Percentiles rank a stretch among this genome's conserved stretches.
Evolutionary conservation across 2,329 filamentous ascomycete species (phyloP).

Genomic region (Apiospora malaysiana): DNA sequence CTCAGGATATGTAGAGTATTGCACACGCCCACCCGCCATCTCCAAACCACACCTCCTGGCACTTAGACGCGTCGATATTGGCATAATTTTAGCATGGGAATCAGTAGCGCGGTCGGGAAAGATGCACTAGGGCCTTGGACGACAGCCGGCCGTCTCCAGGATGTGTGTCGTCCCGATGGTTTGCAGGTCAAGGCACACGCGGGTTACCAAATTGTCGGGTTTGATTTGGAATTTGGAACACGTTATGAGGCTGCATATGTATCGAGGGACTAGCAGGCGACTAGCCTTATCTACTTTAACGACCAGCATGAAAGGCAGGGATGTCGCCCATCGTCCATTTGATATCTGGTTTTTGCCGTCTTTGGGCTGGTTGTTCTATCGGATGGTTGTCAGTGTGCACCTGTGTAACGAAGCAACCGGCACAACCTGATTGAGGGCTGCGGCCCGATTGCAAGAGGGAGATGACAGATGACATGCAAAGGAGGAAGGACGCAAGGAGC

Average conservation of each 20-base stretch:
- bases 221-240: conserved; percentile 8
- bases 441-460: neutral
- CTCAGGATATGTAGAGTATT: neutral
- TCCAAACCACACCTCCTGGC: neutral
- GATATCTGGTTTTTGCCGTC: neutral
- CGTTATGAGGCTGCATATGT: conserved; percentile 8
- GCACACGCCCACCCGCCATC: neutral
- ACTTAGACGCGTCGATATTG: neutral
- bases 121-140: conserved; percentile 6
- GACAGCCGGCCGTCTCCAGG: neutral
- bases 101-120: conserved; percentile 16
- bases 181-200: neutral
- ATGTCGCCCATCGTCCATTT: neutral
- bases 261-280: neutral
- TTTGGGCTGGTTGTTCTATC: neutral
- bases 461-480: neutral
- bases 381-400: neutral
- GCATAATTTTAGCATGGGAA: neutral
- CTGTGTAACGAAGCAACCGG: neutral
- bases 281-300: neutral
- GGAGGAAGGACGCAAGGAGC: neutral
- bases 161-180: conserved; percentile 3
- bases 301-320: neutral
- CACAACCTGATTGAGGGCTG: neutral
- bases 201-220: conserved; percentile 13